Percentiles rank a stretch among this genome's conserved stretches.
Evolutionary conservation across 495 filamentous ascomycete genomes (phyloP).

Genomic region (Tuber aestivum): DNA sequence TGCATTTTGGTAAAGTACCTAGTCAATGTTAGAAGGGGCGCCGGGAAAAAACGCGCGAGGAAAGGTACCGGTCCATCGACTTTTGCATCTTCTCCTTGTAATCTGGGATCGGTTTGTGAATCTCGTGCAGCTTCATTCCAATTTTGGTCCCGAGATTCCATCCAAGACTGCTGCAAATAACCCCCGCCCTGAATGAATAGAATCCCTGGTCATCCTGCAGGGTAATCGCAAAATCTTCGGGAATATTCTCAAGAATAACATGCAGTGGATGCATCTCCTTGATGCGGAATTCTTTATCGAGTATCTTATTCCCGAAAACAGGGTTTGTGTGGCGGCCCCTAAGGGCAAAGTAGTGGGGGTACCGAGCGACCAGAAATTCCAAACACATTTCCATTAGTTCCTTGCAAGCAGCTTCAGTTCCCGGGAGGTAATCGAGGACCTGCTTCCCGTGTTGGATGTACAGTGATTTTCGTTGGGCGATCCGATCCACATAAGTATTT

Average conservation of each 20-base stretch:
- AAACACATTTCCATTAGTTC: constrained; percentile 87
- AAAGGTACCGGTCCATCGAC: constrained; percentile 69
- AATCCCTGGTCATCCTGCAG: constrained; percentile 64
- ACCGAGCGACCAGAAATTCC: constrained; percentile 71
- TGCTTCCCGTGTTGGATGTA: constrained; percentile 57
- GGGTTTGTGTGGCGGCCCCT: constrained; percentile 35
- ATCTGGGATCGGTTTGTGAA: constrained; percentile 74
- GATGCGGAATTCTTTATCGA: constrained; percentile 59
- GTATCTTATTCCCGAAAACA: constrained; percentile 62
- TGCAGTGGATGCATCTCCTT: constrained; percentile 61
- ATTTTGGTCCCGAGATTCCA: constrained; percentile 77
- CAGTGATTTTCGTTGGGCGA: constrained; percentile 66
- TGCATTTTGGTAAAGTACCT: constrained; percentile 79
- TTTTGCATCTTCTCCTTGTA: constrained; percentile 89
- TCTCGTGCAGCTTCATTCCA: constrained; percentile 63
- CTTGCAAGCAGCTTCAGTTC: constrained; percentile 74
- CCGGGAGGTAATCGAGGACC: constrained; percentile 67
- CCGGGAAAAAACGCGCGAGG: neutral
- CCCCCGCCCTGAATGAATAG: constrained; percentile 71
- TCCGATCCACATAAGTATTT: constrained; percentile 61
- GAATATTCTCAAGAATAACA: constrained; percentile 72
- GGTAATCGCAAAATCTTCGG: constrained; percentile 83
- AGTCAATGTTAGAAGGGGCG: constrained; percentile 7
- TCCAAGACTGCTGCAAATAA: constrained; percentile 73
- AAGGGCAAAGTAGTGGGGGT: constrained; percentile 72